Conservation (phyloP, 1,139 yeast genomes). For the Sugiyamaella pinicola region DNA sequence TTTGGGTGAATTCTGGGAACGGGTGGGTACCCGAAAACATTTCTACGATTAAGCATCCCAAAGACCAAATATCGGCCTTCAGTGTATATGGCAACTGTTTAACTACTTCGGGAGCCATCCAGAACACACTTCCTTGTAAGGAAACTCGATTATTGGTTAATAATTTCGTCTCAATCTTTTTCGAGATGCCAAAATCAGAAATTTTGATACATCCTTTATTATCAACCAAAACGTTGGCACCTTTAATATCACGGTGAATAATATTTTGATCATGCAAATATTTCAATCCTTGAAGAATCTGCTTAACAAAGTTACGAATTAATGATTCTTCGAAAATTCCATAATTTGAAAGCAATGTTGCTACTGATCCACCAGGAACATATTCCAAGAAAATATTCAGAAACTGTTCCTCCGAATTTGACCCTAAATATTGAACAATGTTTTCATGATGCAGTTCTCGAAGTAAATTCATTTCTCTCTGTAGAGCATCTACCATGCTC, state of each 20-base stretch:
- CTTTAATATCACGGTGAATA: slow-evolving; percentile 89
- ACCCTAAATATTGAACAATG: slow-evolving; percentile 87
- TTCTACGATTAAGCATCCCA: slow-evolving; percentile 87
- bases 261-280: slow-evolving; percentile 82
- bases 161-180: slow-evolving; percentile 55
- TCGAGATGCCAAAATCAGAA: slow-evolving; percentile 92
- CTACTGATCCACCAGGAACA: slow-evolving; percentile 96
- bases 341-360: slow-evolving; percentile 77
- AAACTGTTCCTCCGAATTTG: slow-evolving; percentile 65
- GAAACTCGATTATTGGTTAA: slow-evolving; percentile 67
- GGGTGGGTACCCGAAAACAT: slow-evolving; percentile 97
- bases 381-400: slow-evolving; percentile 88
- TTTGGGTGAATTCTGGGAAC: slow-evolving; percentile 88
- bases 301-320: slow-evolving; percentile 79
- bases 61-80: slow-evolving; percentile 94
- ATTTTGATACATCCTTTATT: slow-evolving; percentile 89
- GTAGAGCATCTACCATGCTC: slow-evolving; percentile 78
- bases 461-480: slow-evolving; percentile 78
- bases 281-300: slow-evolving; percentile 76
- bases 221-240: slow-evolving; percentile 88
- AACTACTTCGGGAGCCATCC: slow-evolving; percentile 99
- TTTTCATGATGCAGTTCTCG: slow-evolving; percentile 86
- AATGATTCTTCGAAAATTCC: slow-evolving; percentile 94
- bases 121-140: slow-evolving; percentile 88
- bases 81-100: slow-evolving; percentile 86